Percentiles rank a stretch among this genome's conserved stretches.
These are phyloP conservation scores for Saprolegnia parasitica DNA, from an alignment of 352 stramenopile species.

Conservation along the genomic window DNA sequence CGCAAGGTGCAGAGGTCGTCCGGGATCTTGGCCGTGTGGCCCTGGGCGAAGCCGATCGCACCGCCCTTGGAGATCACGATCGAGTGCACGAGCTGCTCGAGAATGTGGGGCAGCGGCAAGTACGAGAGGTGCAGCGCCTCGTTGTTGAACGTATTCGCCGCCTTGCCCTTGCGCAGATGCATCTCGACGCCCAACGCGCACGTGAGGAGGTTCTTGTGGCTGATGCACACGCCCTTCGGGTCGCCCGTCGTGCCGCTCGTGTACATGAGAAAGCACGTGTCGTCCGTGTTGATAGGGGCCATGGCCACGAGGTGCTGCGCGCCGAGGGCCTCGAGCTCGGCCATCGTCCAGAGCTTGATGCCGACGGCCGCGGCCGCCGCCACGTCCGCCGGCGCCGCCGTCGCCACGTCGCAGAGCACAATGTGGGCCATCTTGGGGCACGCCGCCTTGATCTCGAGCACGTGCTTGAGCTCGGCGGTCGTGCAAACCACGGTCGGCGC, in stretches of 20 bases:
- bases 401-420: conserved; percentile 12
- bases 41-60: conserved; percentile 78
- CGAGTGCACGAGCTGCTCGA: conserved; percentile 57
- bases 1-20: conserved; percentile 76
- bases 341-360: conserved; percentile 16
- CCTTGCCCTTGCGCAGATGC: background rate
- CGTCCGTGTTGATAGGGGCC: background rate
- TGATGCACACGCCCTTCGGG: conserved; percentile 32
- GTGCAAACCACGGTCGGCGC: conserved; percentile 61
- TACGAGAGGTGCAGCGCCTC: conserved; percentile 56
- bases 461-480: conserved; percentile 44
- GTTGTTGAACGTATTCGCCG: background rate
- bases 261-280: conserved; percentile 32
- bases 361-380: background rate
- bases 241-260: conserved; percentile 31
- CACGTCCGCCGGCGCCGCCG: background rate
- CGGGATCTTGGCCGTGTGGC: conserved; percentile 67
- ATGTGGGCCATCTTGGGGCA: conserved; percentile 51
- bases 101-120: conserved; percentile 88
- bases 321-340: conserved; percentile 20
- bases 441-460: conserved; percentile 46
- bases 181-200: conserved; percentile 11
- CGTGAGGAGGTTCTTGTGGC: conserved; percentile 35
- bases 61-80: conserved; percentile 51
- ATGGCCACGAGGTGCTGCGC: background rate